These are phyloP conservation scores for Colletotrichum truncatum DNA, from an alignment of 2,329 filamentous ascomycete genomes.

Conservation along the genomic window DNA sequence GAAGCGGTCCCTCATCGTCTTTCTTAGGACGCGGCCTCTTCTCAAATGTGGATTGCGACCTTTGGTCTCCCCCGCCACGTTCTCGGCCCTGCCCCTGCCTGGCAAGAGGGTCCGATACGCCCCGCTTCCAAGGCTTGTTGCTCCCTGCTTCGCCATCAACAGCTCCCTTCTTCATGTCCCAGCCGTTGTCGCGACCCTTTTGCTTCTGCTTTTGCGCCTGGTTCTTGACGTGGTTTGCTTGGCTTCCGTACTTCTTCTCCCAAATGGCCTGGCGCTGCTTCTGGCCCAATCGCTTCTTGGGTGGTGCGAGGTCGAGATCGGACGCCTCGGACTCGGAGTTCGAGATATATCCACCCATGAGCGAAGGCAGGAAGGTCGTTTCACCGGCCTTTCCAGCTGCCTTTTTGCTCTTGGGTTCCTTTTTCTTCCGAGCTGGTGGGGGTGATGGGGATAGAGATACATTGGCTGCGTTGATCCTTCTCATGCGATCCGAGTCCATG, in stretches of 20 bases:
- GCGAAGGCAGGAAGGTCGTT: constrained; percentile 76
- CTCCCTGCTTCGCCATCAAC: constrained; percentile 52
- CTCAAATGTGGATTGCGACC: constrained; percentile 42
- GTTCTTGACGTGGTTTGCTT: constrained; percentile 71
- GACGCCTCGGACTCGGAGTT: constrained; percentile 74
- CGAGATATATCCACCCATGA: constrained; percentile 84
- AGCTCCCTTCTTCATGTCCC: constrained; percentile 66
- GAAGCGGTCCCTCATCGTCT: constrained; percentile 63
- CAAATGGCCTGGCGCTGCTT: constrained; percentile 80
- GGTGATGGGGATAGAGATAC: constrained; percentile 40
- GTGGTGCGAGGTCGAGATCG: constrained; percentile 70
- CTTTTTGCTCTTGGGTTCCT: constrained; percentile 37
- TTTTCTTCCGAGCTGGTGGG: constrained; percentile 41
- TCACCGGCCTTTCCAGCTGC: constrained; percentile 36
- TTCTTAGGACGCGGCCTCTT: constrained; percentile 46
- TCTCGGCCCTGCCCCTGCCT: constrained; percentile 30
- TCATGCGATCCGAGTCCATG: constrained; percentile 35
- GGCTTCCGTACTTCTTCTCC: constrained; percentile 80
- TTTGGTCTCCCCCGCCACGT: constrained; percentile 29
- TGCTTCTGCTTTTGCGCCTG: constrained; percentile 41
- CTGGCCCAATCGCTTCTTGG: constrained; percentile 82
- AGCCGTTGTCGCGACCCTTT: constrained; percentile 57
- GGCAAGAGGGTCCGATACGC: constrained; percentile 48
- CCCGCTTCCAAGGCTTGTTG: constrained; percentile 63
- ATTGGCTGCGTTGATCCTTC: constrained; percentile 33